Conservation (phyloP, 1,284 basidiomycete species). For the Papiliotrema nemorosa region DNA sequence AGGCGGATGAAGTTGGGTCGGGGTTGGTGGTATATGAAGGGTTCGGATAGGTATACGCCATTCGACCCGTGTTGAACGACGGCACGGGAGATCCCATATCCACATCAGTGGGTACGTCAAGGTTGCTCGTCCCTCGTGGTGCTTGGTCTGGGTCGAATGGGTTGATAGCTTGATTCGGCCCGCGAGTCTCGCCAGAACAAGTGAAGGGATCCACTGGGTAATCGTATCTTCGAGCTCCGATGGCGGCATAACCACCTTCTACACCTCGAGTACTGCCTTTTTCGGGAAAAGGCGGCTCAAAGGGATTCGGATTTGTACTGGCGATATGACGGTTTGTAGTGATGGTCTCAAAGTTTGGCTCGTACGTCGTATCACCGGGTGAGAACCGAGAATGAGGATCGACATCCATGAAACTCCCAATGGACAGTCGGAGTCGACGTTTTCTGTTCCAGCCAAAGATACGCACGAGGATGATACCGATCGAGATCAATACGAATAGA, state of each 20-base stretch:
- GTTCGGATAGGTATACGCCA: not conserved
- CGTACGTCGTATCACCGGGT: not conserved
- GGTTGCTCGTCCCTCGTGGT: not conserved
- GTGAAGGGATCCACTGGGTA: not conserved
- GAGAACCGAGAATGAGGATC: not conserved
- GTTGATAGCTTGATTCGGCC: not conserved
- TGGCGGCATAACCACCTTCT: not conserved
- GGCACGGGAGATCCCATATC: constrained; percentile 1
- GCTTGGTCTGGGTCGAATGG: not conserved
- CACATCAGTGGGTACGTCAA: not conserved
- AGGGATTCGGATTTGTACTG: not conserved
- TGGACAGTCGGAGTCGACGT: not conserved
- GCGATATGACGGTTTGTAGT: too few species aligned
- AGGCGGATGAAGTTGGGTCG: not conserved
- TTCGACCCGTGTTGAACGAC: not conserved
- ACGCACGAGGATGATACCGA: constrained; percentile 7
- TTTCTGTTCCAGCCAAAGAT: constrained; percentile 3
- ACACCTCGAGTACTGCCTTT: not conserved
- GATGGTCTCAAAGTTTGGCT: not conserved
- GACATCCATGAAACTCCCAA: not conserved
- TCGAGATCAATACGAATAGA: constrained; percentile 11
- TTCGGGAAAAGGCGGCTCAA: too few species aligned
- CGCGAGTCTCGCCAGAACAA: too few species aligned
- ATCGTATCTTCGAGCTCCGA: not conserved
- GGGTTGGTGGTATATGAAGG: not conserved